Percentiles rank a stretch among this genome's conserved stretches.
Evolutionary conservation across 2,329 filamentous ascomycete species (phyloP).

Genomic region (Fusarium verticillioides): DNA sequence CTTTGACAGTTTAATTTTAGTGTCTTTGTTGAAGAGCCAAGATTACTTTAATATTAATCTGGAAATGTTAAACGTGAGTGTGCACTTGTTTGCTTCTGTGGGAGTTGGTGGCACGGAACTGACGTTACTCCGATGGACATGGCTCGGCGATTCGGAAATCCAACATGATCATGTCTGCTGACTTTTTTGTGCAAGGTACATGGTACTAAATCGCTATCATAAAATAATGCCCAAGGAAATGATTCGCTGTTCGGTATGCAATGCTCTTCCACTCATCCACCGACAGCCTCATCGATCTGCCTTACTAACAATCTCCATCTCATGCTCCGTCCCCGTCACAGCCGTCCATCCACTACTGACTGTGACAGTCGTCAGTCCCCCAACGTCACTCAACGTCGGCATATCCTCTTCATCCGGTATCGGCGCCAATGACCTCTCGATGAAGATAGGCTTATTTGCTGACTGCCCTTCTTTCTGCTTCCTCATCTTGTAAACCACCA

Average conservation of each 20-base stretch:
- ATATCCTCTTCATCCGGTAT: not conserved
- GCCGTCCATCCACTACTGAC: not conserved
- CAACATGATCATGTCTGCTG: not conserved
- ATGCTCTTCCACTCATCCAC: not conserved
- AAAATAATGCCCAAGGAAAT: not conserved
- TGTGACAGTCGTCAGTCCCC: not conserved
- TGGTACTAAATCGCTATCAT: not conserved
- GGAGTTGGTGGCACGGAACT: not conserved
- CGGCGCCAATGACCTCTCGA: not conserved
- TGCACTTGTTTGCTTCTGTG: not conserved
- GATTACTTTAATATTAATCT: not conserved
- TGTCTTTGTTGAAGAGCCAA: not conserved
- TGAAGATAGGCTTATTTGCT: not conserved
- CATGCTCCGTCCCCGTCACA: not conserved
- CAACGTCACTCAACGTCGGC: not conserved
- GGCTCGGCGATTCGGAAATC: not conserved
- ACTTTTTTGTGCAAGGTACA: not conserved
- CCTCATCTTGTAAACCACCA: not conserved
- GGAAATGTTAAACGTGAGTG: not conserved
- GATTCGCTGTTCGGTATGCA: not conserved
- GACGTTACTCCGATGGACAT: not conserved
- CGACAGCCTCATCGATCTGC: not conserved
- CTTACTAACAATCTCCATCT: not conserved
- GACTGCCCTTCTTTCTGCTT: not conserved
- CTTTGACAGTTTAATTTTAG: slow-evolving; percentile 27